Evolutionary conservation across 306 rosid genomes (phyloP).

Genomic region (Dryas alaskensis): DNA sequence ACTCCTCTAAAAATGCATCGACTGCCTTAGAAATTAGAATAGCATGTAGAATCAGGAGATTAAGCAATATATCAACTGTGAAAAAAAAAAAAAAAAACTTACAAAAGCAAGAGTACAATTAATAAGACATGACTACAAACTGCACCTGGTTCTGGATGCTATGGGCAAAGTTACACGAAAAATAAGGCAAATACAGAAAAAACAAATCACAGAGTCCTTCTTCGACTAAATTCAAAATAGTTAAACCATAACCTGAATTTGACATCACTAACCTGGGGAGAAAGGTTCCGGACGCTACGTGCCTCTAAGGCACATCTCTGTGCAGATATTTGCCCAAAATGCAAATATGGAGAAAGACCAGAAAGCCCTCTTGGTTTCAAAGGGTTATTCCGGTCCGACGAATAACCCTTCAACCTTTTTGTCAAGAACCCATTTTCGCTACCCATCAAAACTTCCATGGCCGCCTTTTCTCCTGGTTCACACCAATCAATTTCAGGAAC

Average conservation of each 20-base stretch:
- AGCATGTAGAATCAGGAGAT: conserved; percentile 21
- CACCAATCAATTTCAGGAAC: conserved; percentile 95
- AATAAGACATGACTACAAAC: not conserved
- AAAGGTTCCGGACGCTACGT: conserved; percentile 39
- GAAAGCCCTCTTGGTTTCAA: conserved; percentile 69
- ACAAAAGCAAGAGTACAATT: not conserved
- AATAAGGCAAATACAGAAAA: not conserved
- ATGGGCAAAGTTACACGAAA: not conserved
- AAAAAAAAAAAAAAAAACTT: not conserved
- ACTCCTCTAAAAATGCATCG: conserved; percentile 81
- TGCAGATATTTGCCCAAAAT: conserved; percentile 88
- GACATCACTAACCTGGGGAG: conserved; percentile 56
- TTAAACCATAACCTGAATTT: not conserved
- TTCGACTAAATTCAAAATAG: not conserved
- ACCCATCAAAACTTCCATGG: conserved; percentile 81
- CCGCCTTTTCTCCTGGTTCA: conserved; percentile 79
- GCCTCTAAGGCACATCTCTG: conserved; percentile 97
- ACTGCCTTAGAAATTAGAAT: conserved; percentile 64
- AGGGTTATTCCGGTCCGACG: conserved; percentile 68
- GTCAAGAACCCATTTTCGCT: conserved; percentile 78
- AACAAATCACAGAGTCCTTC: not conserved
- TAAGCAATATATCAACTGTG: not conserved
- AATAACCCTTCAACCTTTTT: conserved; percentile 67
- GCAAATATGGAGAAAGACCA: conserved; percentile 90
- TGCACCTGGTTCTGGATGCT: not conserved